Evolutionary conservation across 2,329 filamentous ascomycete genomes (phyloP), one percentile per base, ranked within the genome.

Genomic region (Xylaria sp.): DNA sequence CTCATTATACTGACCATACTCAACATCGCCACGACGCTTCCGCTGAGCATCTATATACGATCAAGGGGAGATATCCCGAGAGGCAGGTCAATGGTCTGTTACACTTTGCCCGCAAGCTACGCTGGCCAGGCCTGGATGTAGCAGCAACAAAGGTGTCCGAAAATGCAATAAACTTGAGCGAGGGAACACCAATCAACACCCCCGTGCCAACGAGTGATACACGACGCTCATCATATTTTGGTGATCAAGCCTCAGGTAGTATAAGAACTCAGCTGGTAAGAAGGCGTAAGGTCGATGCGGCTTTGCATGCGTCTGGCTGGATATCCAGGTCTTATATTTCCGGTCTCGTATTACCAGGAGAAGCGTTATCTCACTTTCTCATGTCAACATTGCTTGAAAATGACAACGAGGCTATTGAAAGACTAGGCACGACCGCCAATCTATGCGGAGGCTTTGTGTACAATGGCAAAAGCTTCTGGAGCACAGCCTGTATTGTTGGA

Each of bases 301-400:
- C 85, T 1, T 80, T 91, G 25, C 85, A 89, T 69, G 80, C 85
- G 2, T 84, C 86, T 0, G 90, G 90, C 1, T 92, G 90, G 90
- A 82, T 92, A 21, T 91, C 89, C 5, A 89, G 89, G 76, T 90
- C 88, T 27, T 92, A 91, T 72, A 81, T 91, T 8, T 91, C 88
- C 40, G 89, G 90, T 0, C 77, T 92, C 53, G 84, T 91, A 74
- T 80, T 92, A 9, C 90, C 90, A 0, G 90, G 90, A 2, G 90
- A 92, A 71, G 84, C 84, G 1, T 74, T 91, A 32, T 84, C 85
- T 60, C 89, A 91, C 75, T 86, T 90, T 67, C 81, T 92, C 54
- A 92, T 92, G 84, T 86, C 89, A 1, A 88, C 89, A 3, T 78
- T 92, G 59, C 78, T 92, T 5, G 90, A 92, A 74, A 90, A 88